A percentile compares a stretch with the other conserved stretches of the same genome.
These are phyloP conservation scores for Dothideomycetes sp. DNA, from an alignment of 2,329 filamentous ascomycete genomes.

Conservation along the genomic window DNA sequence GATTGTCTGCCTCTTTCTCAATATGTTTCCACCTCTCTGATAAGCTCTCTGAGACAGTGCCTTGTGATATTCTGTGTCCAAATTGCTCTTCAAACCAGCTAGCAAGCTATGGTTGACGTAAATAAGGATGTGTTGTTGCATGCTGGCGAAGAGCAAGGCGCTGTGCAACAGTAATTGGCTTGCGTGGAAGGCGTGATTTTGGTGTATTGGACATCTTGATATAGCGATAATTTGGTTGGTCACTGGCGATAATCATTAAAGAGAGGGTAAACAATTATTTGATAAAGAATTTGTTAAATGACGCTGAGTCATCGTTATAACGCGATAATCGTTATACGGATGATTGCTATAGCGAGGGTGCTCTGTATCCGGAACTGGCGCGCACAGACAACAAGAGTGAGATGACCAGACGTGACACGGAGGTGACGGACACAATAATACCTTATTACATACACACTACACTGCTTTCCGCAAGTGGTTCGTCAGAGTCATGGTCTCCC, in stretches of 20 bases:
- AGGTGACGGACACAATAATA: no score
- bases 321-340: neutral
- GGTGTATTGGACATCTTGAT: no score
- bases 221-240: neutral
- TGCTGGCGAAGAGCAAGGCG: neutral
- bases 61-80: neutral
- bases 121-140: neutral
- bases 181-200: no score
- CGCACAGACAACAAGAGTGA: no score
- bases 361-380: no score
- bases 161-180: no score
- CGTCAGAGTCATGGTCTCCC: no score
- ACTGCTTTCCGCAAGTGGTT: no score
- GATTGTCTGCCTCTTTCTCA: neutral
- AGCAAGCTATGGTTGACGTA: neutral
- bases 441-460: no score
- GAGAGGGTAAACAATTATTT: neutral
- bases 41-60: neutral
- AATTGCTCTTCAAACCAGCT: neutral
- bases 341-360: slow-evolving; percentile 1
- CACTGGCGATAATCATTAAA: neutral
- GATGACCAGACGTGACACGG: no score
- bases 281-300: neutral
- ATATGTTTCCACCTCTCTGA: neutral
- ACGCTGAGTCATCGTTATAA: neutral